Evolutionary conservation across 1,284 basidiomycete genomes (phyloP).

Genomic region (Cryptococcus sp.): DNA sequence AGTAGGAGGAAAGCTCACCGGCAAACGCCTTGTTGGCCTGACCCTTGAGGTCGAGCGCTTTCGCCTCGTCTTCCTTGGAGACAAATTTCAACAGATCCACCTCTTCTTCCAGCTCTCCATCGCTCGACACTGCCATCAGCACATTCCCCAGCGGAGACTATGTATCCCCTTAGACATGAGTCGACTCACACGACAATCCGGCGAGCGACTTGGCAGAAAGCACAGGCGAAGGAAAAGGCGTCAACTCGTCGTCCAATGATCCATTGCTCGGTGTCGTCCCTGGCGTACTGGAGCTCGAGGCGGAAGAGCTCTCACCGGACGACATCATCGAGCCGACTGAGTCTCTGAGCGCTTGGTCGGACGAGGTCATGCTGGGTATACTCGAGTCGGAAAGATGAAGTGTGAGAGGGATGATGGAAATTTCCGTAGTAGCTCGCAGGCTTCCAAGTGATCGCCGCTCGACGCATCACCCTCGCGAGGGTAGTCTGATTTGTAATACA

Average conservation of each 20-base stretch:
- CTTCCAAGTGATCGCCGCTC: too few species aligned
- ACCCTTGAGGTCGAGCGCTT: conserved; percentile 66
- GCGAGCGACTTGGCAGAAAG: conserved; percentile 5
- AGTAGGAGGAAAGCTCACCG: conserved; percentile 53
- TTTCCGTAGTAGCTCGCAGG: too few species aligned
- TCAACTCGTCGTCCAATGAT: conserved; percentile 4
- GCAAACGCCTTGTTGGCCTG: conserved; percentile 82
- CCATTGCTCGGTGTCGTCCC: neutral
- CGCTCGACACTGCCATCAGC: conserved; percentile 32
- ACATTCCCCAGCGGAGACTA: neutral
- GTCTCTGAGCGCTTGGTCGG: too few species aligned
- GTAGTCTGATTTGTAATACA: too few species aligned
- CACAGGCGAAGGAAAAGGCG: conserved; percentile 7
- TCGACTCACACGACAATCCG: conserved; percentile 5
- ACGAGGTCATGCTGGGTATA: too few species aligned
- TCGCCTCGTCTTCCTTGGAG: conserved; percentile 62
- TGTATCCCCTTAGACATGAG: neutral
- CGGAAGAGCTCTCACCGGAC: too few species aligned
- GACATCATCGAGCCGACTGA: too few species aligned
- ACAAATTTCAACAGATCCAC: conserved; percentile 47
- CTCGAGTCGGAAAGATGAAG: too few species aligned
- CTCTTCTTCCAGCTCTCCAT: conserved; percentile 42
- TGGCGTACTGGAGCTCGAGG: too few species aligned
- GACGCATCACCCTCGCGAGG: too few species aligned
- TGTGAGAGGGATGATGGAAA: too few species aligned